phyloP scores from a whole-genome alignment of 768 basidiomycete species.

The Kwoniella sp. region DNA sequence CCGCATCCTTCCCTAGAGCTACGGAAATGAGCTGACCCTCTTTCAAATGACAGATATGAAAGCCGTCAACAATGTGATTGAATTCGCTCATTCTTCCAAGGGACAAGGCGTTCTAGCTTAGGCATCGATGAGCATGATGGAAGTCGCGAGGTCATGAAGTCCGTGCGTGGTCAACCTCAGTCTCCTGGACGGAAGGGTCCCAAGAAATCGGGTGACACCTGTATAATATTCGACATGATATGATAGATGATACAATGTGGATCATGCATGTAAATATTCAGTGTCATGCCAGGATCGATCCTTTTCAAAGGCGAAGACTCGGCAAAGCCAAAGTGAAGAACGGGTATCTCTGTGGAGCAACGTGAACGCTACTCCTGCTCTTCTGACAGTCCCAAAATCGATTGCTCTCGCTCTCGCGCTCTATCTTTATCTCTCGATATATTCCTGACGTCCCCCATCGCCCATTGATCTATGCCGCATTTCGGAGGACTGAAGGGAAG shows the following conservation, averaged over 20 bases:
- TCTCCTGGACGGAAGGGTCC: no score
- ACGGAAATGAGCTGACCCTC: neutral
- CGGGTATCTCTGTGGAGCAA: neutral
- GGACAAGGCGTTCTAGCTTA: slow-evolving; percentile 45
- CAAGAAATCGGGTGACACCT: neutral
- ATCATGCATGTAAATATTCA: slow-evolving; percentile 20
- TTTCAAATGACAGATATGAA: slow-evolving; percentile 43
- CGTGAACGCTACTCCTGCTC: no score
- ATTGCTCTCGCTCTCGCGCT: neutral
- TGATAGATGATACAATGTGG: slow-evolving; percentile 22
- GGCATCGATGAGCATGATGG: neutral
- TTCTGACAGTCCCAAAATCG: slow-evolving; percentile 4
- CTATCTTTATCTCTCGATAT: no score
- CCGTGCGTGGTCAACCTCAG: no score
- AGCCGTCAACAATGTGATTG: slow-evolving; percentile 47
- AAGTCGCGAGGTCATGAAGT: neutral
- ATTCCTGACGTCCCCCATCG: neutral
- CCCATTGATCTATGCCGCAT: slow-evolving; percentile 36
- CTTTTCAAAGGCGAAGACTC: neutral
- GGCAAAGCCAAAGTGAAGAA: neutral
- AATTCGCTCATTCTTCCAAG: slow-evolving; percentile 43
- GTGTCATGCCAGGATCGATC: neutral
- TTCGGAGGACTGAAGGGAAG: slow-evolving; percentile 42
- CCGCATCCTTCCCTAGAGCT: neutral
- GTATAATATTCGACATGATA: neutral